Percentiles rank a stretch among this genome's conserved stretches.
Conservation (phyloP, 345 rosid species). For the Pugionium dolabratum region DNA sequence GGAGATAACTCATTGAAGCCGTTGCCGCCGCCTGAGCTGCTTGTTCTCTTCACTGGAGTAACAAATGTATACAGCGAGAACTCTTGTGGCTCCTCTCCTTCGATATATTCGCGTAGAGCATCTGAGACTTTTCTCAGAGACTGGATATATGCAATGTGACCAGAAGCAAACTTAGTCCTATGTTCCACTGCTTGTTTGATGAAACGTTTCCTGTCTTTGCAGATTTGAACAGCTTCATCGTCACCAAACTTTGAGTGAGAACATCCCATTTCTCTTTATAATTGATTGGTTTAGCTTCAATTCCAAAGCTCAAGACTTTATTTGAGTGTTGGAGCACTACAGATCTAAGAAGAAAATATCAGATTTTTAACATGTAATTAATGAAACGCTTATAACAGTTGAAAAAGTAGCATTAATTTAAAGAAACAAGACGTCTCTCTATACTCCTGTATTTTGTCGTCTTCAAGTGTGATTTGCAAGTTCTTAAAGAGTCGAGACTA, state of each 20-base stretch:
- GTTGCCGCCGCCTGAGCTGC: conserved; percentile 21
- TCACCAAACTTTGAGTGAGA: conserved; percentile 76
- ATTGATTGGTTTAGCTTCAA: conserved; percentile 41
- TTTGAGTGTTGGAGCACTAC: conserved; percentile 22
- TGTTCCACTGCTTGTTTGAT: conserved; percentile 83
- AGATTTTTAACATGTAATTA: conserved; percentile 8
- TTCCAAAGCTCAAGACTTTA: conserved; percentile 18
- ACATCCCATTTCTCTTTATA: conserved; percentile 72
- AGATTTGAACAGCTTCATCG: conserved; percentile 84
- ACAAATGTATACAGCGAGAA: conserved; percentile 59
- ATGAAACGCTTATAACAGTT: conserved; percentile 17
- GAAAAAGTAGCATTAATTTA: neutral
- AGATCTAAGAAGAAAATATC: conserved; percentile 23
- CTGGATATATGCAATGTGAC: conserved; percentile 72
- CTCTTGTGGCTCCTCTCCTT: conserved; percentile 51
- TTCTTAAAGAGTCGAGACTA: too few relatives aligned
- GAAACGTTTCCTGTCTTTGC: conserved; percentile 80
- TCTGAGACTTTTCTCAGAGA: conserved; percentile 73
- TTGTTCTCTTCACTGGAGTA: conserved; percentile 58
- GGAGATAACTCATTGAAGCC: conserved; percentile 56
- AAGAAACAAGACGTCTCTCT: too few relatives aligned
- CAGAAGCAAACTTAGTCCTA: conserved; percentile 62
- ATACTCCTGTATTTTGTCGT: too few relatives aligned
- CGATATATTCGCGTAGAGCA: conserved; percentile 71
- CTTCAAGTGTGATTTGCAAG: too few relatives aligned